phyloP scores from a whole-genome alignment of 805 yeast genomes.

The Saccharomyces eubayanus region DNA sequence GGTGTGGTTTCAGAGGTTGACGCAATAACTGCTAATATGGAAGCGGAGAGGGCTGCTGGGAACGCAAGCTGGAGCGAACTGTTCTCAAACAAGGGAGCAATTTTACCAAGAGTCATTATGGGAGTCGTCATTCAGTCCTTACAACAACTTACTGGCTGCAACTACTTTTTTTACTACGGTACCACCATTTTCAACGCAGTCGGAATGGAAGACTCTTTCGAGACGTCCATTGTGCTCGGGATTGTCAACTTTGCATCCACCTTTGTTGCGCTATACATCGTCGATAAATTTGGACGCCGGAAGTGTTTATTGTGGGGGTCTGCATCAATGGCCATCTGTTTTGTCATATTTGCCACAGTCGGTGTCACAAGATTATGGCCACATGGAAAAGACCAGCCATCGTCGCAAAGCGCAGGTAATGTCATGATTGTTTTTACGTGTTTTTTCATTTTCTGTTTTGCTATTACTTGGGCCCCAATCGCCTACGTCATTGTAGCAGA shows the following conservation, averaged over 20 bases:
- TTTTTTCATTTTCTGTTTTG: constrained; percentile 61
- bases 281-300: constrained; percentile 48
- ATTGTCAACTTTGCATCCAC: constrained; percentile 52
- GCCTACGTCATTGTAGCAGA: constrained; percentile 57
- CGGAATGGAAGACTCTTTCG: constrained; percentile 49
- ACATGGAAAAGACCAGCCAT: constrained; percentile 31
- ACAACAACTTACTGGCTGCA: constrained; percentile 60
- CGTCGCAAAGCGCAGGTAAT: constrained; percentile 50
- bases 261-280: constrained; percentile 39
- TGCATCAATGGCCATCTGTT: constrained; percentile 38
- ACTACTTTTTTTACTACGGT: constrained; percentile 60
- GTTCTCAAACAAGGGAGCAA: constrained; percentile 58
- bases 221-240: constrained; percentile 51
- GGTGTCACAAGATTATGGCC: constrained; percentile 44
- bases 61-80: constrained; percentile 57
- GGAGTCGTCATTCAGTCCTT: constrained; percentile 51
- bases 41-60: constrained; percentile 53
- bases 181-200: constrained; percentile 54
- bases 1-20: constrained; percentile 51
- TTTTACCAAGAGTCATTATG: constrained; percentile 37
- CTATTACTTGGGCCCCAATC: constrained; percentile 68
- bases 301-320: constrained; percentile 40
- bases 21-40: constrained; percentile 50
- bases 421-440: constrained; percentile 65
- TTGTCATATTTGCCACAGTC: constrained; percentile 45